A percentile compares a stretch with the other conserved stretches of the same genome.
phyloP scores from a whole-genome alignment of 1,284 basidiomycete species.

The Cutaneotrichosporon cavernicola region DNA sequence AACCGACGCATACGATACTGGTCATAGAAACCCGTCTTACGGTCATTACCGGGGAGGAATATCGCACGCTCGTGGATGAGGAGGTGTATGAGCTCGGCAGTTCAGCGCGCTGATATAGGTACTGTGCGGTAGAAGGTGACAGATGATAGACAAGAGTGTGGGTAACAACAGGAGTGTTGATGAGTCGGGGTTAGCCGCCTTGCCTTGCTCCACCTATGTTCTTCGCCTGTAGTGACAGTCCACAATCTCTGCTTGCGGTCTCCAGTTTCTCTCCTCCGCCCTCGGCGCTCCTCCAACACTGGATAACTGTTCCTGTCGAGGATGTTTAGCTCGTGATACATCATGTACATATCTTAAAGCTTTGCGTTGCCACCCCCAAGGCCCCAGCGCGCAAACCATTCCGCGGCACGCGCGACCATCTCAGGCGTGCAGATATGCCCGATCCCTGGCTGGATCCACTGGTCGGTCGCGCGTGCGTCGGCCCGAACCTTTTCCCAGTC shows the following conservation, averaged over 20 bases:
- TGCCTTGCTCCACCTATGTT: too few species aligned
- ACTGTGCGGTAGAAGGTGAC: too few species aligned
- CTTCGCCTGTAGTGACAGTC: too few species aligned
- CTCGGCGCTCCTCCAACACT: too few species aligned
- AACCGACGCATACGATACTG: too few species aligned
- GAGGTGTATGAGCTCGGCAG: neutral
- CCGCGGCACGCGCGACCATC: conserved; percentile 47
- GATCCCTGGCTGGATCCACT: conserved; percentile 16
- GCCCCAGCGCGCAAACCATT: conserved; percentile 42
- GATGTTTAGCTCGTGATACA: too few species aligned
- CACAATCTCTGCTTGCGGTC: too few species aligned
- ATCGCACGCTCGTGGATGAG: neutral
- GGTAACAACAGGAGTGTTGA: too few species aligned
- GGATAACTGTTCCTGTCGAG: too few species aligned
- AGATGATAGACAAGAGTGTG: too few species aligned
- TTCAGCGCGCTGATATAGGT: neutral
- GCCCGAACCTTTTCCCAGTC: conserved; percentile 5
- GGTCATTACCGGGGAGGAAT: neutral
- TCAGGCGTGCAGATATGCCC: conserved; percentile 36
- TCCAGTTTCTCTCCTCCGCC: too few species aligned
- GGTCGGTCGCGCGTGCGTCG: conserved; percentile 7
- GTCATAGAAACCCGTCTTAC: neutral
- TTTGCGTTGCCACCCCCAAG: conserved; percentile 1
- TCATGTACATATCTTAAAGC: neutral
- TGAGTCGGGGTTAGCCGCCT: too few species aligned